phyloP scores from a whole-genome alignment of 441 rosid species.

The Jatropha multifida region DNA sequence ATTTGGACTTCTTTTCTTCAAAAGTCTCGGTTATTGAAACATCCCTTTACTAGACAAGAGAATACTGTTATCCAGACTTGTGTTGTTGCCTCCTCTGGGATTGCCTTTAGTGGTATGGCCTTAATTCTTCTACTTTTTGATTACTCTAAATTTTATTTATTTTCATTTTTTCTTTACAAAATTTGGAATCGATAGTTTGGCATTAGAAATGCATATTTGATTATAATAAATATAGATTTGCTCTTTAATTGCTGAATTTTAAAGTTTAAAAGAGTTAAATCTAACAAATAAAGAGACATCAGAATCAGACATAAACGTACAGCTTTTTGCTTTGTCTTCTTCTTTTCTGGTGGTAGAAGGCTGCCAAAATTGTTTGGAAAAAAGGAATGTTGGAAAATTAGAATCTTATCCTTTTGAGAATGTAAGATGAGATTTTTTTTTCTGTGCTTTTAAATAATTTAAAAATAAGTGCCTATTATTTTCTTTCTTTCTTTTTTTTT shows the following conservation, averaged over 20 bases:
- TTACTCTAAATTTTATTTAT: not conserved
- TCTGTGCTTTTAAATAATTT: not conserved
- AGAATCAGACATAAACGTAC: not conserved
- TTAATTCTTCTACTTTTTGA: not conserved
- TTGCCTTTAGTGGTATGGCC: conserved; percentile 72
- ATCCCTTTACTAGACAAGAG: conserved; percentile 84
- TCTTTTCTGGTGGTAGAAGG: not conserved
- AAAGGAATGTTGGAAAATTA: not conserved
- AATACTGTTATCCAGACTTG: conserved; percentile 91
- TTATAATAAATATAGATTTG: not conserved
- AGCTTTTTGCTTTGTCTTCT: not conserved
- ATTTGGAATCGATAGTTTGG: not conserved
- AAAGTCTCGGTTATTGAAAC: conserved; percentile 43
- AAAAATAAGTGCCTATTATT: too few relatives aligned
- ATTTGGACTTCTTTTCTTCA: conserved; percentile 64
- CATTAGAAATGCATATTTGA: too few relatives aligned
- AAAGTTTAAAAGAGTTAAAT: not conserved
- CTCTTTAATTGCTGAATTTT: not conserved
- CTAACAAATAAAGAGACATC: not conserved
- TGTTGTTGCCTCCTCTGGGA: conserved; percentile 89
- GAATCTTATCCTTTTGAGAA: not conserved
- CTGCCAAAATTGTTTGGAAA: not conserved
- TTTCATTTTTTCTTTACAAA: not conserved
- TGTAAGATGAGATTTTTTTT: not conserved
- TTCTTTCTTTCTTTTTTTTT: too few relatives aligned